Evolutionary conservation across 495 filamentous ascomycete genomes (phyloP), one percentile per base, ranked within the genome.

Genomic region (Neurospora sublineolata): DNA sequence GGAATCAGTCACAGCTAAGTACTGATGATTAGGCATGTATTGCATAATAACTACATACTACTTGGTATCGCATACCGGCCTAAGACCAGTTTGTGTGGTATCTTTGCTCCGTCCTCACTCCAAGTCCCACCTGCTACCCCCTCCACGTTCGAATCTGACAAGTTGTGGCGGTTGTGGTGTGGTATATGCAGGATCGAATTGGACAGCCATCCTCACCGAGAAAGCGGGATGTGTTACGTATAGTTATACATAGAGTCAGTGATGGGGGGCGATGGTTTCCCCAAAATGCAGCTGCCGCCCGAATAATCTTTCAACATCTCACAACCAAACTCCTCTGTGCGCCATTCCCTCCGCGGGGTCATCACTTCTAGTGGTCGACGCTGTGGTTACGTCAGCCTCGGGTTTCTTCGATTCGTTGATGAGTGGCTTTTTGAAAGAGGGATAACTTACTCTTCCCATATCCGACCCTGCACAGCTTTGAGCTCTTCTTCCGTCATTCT

Each of bases 401-500:
- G 68, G 67, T 23, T 27, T 20, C 68, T 64, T 72, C 70, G 64
- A 75, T 75, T 75, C 72, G 70, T 39, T 44, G 39, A 71, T 68
- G 40, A 72, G 33, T 52, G 27, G 33, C 14, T 30, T n/a, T 11
- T 67, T 5, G 68, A 20, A 42, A 12, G 40, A n/a, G 40, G 20
- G 33, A 58, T 37, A 37, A 37, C 86, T 84, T 80, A 87, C 86
- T 95, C 93, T 81, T 97, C 93, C 95, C 95, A 99, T 72, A 92
- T 92, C 73, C 95, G 89, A 72, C 95, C 95, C 75, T 92, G 89
- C 41, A 99, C 94, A 36, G 91, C 87, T 39, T 87, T 84, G 68
- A 99, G 85, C 77, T 97, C 95, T 69, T 94, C 91, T 83, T 89
- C 90, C 12, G 92, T 94, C 87, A 94, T 91, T 76, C 91, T 86